Percentiles rank a stretch among this genome's conserved stretches.
Evolutionary conservation across 495 filamentous ascomycete genomes (phyloP).

Genomic region (Cenococcum geophilum): DNA sequence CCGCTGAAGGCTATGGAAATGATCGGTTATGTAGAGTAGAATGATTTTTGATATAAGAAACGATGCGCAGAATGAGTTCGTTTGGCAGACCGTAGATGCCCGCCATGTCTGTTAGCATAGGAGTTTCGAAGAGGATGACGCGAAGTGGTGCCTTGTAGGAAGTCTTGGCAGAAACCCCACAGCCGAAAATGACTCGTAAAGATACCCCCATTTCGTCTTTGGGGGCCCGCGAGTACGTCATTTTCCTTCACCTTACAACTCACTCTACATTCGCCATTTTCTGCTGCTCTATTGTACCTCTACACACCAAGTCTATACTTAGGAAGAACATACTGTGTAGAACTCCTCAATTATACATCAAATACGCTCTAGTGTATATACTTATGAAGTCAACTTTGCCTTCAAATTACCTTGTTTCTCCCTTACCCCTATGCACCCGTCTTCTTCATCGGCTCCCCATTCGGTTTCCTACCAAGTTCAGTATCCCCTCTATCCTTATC

Average conservation of each 20-base stretch:
- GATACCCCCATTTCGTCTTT: no score
- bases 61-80: background rate
- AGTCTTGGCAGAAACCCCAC: no score
- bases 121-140: background rate
- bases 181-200: no score
- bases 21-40: background rate
- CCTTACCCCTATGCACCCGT: background rate
- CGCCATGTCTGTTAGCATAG: background rate
- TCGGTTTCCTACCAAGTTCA: background rate
- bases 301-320: no score
- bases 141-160: background rate
- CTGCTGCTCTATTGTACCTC: no score
- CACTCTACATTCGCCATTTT: no score
- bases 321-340: no score
- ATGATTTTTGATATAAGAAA: background rate
- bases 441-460: background rate
- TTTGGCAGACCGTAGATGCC: background rate
- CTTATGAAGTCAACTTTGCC: background rate
- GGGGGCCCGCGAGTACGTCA: no score
- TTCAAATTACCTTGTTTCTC: background rate
- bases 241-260: no score
- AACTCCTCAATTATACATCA: no score
- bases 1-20: background rate
- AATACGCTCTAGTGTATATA: background rate
- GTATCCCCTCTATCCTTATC: background rate